Percentiles rank a stretch among this genome's conserved stretches.
Evolutionary conservation across 1,284 basidiomycete genomes (phyloP).

Genomic region (Ceratorhiza oryzae-sativae): DNA sequence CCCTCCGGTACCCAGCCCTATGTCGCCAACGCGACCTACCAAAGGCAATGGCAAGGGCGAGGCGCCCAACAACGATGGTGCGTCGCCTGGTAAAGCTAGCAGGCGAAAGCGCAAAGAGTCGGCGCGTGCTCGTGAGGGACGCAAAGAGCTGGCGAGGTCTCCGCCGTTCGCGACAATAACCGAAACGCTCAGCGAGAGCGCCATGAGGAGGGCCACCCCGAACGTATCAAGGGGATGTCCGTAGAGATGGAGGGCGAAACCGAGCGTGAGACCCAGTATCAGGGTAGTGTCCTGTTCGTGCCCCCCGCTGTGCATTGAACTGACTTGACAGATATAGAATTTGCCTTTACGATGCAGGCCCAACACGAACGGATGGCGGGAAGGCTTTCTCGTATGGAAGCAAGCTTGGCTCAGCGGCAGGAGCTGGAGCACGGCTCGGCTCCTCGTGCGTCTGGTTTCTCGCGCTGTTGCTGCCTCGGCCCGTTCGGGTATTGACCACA

Average conservation of each 20-base stretch:
- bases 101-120: not conserved
- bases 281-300: not conserved
- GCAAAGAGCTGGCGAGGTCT: not conserved
- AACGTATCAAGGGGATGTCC: not conserved
- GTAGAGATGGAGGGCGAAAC: slow-evolving; percentile 4
- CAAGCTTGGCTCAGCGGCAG: not conserved
- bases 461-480: not conserved
- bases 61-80: no score
- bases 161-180: not conserved
- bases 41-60: no score
- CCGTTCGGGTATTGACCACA: not conserved
- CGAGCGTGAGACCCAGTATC: not conserved
- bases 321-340: not conserved
- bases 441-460: not conserved
- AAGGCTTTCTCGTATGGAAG: not conserved
- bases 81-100: not conserved
- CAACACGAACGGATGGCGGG: no score
- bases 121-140: not conserved
- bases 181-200: not conserved
- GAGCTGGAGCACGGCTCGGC: not conserved
- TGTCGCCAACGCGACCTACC: no score
- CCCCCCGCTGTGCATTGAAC: not conserved
- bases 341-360: not conserved
- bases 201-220: not conserved
- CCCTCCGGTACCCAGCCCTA: no score